These are phyloP conservation scores for Solanum medicagineum DNA, from an alignment of 257 asterid species.

Conservation along the genomic window DNA sequence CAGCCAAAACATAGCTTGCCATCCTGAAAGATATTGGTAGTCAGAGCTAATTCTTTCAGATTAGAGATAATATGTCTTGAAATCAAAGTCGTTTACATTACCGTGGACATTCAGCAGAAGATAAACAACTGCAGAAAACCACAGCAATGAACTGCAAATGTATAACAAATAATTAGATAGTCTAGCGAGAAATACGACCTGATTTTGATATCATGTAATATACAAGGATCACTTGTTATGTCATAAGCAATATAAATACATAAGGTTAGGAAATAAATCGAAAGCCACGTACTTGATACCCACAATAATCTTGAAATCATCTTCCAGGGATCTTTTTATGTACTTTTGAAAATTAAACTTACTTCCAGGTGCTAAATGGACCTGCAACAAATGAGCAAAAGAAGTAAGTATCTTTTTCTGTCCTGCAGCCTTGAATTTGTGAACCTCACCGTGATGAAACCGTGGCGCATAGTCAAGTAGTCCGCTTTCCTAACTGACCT, in stretches of 20 bases:
- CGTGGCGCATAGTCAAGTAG: conserved; percentile 82
- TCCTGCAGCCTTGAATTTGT: not conserved
- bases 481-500: conserved; percentile 76
- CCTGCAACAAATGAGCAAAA: conserved; percentile 25
- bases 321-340: conserved; percentile 88
- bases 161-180: conserved; percentile 1
- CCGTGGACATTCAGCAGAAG: conserved; percentile 71
- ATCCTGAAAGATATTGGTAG: conserved; percentile 37
- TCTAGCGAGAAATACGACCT: not conserved
- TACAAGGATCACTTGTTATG: too few species aligned
- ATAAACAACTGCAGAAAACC: conserved; percentile 64
- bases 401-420: not conserved
- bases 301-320: conserved; percentile 87
- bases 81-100: not conserved
- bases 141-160: conserved; percentile 48
- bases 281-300: conserved; percentile 59
- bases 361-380: conserved; percentile 90
- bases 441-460: conserved; percentile 72
- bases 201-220: too few species aligned
- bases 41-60: not conserved
- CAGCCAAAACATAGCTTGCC: conserved; percentile 47
- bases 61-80: not conserved
- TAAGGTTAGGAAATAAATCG: not conserved
- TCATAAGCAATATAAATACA: too few species aligned
- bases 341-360: conserved; percentile 92